Evolutionary conservation across 495 filamentous ascomycete genomes (phyloP).

Genomic region (Lophiotrema nucula): DNA sequence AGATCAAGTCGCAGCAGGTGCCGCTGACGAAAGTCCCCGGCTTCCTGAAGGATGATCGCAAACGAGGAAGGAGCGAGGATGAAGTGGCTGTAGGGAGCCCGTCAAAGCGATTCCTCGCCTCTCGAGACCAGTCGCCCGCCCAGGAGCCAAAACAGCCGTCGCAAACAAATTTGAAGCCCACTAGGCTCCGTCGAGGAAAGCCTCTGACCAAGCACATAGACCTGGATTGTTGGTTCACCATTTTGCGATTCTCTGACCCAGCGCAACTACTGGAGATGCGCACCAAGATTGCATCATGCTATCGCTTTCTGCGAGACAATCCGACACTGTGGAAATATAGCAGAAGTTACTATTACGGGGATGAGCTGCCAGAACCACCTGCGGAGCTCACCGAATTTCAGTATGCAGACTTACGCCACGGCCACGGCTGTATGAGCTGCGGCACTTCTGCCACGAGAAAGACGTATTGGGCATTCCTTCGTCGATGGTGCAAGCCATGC

Average conservation of each 20-base stretch:
- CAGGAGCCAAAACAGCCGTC: neutral
- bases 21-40: conserved; percentile 4
- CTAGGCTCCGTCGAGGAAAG: conserved; percentile 23
- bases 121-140: neutral
- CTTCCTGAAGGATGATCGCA: neutral
- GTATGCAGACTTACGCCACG: conserved; percentile 37
- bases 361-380: conserved; percentile 31
- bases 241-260: conserved; percentile 29
- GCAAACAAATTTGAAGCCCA: neutral
- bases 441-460: conserved; percentile 28
- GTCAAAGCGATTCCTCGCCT: neutral
- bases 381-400: conserved; percentile 36
- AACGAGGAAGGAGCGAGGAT: conserved; percentile 10
- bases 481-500: conserved; percentile 38
- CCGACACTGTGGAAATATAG: conserved; percentile 31
- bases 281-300: conserved; percentile 27
- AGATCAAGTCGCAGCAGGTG: conserved; percentile 16
- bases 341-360: conserved; percentile 28
- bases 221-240: conserved; percentile 30
- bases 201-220: conserved; percentile 13
- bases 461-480: conserved; percentile 39
- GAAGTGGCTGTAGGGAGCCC: neutral
- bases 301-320: conserved; percentile 24
- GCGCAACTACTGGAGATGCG: conserved; percentile 29
- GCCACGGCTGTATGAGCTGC: conserved; percentile 39